Evolutionary conservation across 2,329 filamentous ascomycete species (phyloP).

Genomic region (Cryphonectria naterciae): DNA sequence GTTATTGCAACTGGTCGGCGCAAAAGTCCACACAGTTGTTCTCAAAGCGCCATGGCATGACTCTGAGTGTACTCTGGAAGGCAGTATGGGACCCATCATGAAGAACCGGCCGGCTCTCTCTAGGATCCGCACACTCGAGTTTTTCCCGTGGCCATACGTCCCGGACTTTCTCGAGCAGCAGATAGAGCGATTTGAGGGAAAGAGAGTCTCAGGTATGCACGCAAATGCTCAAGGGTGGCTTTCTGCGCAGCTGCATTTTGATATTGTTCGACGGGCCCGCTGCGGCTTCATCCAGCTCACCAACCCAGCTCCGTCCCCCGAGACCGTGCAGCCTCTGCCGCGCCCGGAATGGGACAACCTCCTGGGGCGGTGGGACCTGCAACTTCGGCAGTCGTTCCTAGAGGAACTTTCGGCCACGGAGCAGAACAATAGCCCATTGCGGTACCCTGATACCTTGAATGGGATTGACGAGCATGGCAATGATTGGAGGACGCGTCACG

Average conservation of each 20-base stretch:
- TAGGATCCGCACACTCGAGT: background rate
- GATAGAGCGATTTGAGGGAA: background rate
- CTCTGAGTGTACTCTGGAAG: background rate
- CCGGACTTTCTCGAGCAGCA: background rate
- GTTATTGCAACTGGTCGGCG: background rate
- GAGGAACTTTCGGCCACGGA: background rate
- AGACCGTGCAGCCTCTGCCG: background rate
- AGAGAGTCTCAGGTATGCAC: background rate
- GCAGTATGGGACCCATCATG: background rate
- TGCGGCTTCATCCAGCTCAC: background rate
- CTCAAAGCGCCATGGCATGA: constrained; percentile 11
- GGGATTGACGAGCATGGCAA: background rate
- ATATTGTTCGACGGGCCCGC: background rate
- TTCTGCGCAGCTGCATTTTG: background rate
- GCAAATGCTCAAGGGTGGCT: background rate
- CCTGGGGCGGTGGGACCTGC: background rate
- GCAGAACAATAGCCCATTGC: background rate
- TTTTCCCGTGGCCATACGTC: background rate
- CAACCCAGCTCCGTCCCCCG: background rate
- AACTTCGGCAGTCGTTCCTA: background rate
- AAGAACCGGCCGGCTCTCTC: background rate
- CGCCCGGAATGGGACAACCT: background rate
- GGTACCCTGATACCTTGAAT: background rate
- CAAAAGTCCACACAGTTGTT: background rate
- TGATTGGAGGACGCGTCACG: background rate